These are phyloP conservation scores for Aspergillus uvarum DNA, from an alignment of 2,329 filamentous ascomycete genomes.

Conservation along the genomic window DNA sequence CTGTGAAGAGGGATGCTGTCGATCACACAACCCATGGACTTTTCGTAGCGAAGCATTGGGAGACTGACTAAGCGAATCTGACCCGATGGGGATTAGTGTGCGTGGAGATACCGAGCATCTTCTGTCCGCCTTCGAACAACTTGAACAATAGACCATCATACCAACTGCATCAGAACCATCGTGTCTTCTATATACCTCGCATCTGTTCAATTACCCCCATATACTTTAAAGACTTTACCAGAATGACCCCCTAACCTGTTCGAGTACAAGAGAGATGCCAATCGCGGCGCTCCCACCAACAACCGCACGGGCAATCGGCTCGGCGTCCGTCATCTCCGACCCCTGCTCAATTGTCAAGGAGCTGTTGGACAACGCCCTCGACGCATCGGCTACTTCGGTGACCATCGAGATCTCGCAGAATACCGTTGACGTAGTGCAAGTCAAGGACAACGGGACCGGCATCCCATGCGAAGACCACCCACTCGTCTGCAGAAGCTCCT, in stretches of 20 bases:
- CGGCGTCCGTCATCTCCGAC: conserved; percentile 58
- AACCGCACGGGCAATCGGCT: conserved; percentile 54
- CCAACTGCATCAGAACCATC: background rate
- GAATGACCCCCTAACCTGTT: background rate
- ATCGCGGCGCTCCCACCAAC: conserved; percentile 45
- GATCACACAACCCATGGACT: too few species aligned
- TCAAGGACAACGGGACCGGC: conserved; percentile 64
- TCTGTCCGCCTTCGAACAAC: background rate
- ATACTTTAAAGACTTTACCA: background rate
- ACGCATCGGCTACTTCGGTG: conserved; percentile 59
- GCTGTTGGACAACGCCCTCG: conserved; percentile 66
- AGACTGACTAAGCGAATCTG: background rate
- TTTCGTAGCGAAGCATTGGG: too few species aligned
- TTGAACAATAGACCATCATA: background rate
- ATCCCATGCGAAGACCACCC: conserved; percentile 57
- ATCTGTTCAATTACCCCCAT: conserved; percentile 1
- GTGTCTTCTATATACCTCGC: background rate
- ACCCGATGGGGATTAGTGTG: conserved; percentile 1
- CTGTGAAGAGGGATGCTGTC: too few species aligned
- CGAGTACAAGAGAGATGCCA: conserved; percentile 38
- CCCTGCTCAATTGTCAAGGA: conserved; percentile 62
- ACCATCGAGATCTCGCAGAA: conserved; percentile 60
- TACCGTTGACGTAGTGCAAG: conserved; percentile 61
- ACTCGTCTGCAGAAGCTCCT: conserved; percentile 57
- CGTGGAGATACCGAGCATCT: conserved; percentile 19